These are phyloP conservation scores for Dacryopinax primogenitus DNA, from an alignment of 768 basidiomycete species.

Conservation along the genomic window DNA sequence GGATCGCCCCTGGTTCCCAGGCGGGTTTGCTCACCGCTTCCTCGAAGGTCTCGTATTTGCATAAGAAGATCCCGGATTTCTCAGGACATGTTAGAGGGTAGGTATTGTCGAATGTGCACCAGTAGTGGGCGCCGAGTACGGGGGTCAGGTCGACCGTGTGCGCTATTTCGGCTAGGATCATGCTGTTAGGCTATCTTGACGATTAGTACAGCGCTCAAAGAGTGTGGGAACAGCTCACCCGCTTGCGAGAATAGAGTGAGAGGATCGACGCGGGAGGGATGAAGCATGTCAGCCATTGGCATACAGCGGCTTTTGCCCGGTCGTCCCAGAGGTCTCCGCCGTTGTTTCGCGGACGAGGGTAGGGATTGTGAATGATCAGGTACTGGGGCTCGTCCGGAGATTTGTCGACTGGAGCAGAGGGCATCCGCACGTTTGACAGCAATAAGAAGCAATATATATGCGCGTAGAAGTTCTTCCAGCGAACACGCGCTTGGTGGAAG, in stretches of 20 bases:
- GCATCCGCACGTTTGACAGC: neutral
- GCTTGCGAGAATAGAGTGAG: neutral
- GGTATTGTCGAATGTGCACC: neutral
- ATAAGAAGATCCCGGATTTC: neutral
- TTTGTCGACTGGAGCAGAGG: neutral
- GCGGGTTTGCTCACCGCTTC: neutral
- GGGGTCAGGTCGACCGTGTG: neutral
- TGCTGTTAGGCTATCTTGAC: neutral
- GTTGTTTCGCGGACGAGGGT: neutral
- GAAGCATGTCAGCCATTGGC: neutral
- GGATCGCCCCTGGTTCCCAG: neutral
- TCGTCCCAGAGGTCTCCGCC: neutral
- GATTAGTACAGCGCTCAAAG: neutral
- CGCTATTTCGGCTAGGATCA: neutral
- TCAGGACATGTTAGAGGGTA: neutral
- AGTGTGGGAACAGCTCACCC: neutral
- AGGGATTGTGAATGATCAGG: slow-evolving; percentile 1
- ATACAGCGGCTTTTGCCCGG: neutral
- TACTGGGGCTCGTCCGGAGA: neutral
- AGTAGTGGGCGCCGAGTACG: neutral
- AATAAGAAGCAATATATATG: neutral
- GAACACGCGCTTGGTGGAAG: too few relatives aligned
- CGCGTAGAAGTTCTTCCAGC: neutral
- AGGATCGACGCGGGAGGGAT: neutral
- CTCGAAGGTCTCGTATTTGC: neutral